Base-by-base conservation (phyloP, 768 basidiomycete genomes). In the Pleurotus salmoneostramineus region DNA sequence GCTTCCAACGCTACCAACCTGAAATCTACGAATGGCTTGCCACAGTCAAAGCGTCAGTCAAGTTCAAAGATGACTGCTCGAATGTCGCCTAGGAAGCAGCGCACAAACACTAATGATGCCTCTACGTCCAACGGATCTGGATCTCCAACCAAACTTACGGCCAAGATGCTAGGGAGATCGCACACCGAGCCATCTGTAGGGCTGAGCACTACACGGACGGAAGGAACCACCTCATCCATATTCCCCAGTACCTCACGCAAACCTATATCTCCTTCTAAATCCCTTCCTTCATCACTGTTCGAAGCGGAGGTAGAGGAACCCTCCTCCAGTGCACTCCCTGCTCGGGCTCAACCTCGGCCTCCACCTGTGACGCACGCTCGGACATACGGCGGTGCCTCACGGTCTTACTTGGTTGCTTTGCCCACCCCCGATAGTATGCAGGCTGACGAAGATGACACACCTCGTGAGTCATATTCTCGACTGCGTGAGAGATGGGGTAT, bases 401-500 rank as follows among this genome's bases (percentile, higher is more conserved):
- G 91, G n/a, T 92, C 91, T 3, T 93, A 90, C 70, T 81, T 93
- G 12, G 79, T 89, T 7, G 72, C 83, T 14, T 69, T 91, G 7
- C 83, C 87, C 69, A 50, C 65, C 37, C 62, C 68, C 12, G 66
- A 72, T 21, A 75, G 76, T 33, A 70, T 72, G 14, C 72, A 77
- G 6, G 83, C 21, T 27, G 21, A 81, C 27, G 81, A 84, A 21
- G 82, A 82, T 49, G 70, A 79, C 14, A 72, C 75, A 10, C 69
- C 72, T 8, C 81, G 83, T n/a, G 91, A 93, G 64, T 90, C 90
- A 0, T 93, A 93, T 62, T 72, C 83, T 10, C 84, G 87, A 51
- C 70, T 93, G 48, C 84, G 92, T 11, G 72, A 74, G n/a, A 80
- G 91, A 15, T 92, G 88, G 88, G 91, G 91, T 2, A 86, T 93